phyloP scores from a whole-genome alignment of 2,329 filamentous ascomycete genomes.

The Stagonosporopsis chrysanthemi region DNA sequence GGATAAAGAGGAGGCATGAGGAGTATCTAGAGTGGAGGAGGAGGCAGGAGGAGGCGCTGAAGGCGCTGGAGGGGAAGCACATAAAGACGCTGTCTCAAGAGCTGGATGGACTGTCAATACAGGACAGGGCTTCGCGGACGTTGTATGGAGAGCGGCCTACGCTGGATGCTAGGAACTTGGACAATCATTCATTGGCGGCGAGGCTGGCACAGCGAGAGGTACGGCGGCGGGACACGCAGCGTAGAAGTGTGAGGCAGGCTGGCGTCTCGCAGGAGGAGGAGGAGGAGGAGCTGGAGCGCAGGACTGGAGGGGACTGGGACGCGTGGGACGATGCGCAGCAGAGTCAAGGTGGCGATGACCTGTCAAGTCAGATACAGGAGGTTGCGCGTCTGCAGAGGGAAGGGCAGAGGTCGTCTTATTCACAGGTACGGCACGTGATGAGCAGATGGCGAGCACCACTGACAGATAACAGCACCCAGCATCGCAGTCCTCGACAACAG shows the following conservation, averaged over 20 bases:
- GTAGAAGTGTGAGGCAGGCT: slow-evolving; percentile 30
- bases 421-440: slow-evolving; percentile 26
- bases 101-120: slow-evolving; percentile 26
- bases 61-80: slow-evolving; percentile 35
- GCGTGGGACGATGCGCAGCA: slow-evolving; percentile 62
- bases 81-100: slow-evolving; percentile 28
- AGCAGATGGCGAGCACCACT: slow-evolving; percentile 11
- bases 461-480: slow-evolving; percentile 32
- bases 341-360: slow-evolving; percentile 51
- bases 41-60: slow-evolving; percentile 35
- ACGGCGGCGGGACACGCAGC: slow-evolving; percentile 36
- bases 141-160: slow-evolving; percentile 29
- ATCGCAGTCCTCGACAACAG: slow-evolving; percentile 34
- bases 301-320: slow-evolving; percentile 62
- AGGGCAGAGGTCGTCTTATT: slow-evolving; percentile 33
- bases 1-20: slow-evolving; percentile 74
- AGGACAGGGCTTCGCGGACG: slow-evolving; percentile 23
- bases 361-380: slow-evolving; percentile 62
- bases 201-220: slow-evolving; percentile 37
- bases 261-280: slow-evolving; percentile 33
- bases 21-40: slow-evolving; percentile 48
- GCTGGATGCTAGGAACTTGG: slow-evolving; percentile 14
- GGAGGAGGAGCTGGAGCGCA: slow-evolving; percentile 48
- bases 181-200: slow-evolving; percentile 35
- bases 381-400: slow-evolving; percentile 51